These are phyloP conservation scores for Psidium friedrichsthalianum DNA, from an alignment of 345 rosid species.

Conservation along the genomic window DNA sequence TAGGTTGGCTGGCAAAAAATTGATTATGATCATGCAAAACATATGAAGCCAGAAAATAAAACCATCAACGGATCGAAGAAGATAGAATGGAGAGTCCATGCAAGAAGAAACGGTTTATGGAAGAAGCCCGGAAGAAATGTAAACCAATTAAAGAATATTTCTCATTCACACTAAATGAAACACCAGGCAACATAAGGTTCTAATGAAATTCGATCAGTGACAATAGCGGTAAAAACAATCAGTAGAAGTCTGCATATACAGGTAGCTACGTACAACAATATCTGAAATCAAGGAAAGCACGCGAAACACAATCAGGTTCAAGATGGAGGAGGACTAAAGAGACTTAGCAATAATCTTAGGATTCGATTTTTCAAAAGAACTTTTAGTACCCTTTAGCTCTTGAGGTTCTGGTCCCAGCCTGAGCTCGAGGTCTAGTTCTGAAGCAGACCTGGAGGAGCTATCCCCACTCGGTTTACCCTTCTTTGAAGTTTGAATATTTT, in stretches of 20 bases:
- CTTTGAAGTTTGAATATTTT: background rate
- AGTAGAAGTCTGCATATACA: background rate
- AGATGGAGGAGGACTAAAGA: background rate
- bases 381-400: slow-evolving; percentile 16
- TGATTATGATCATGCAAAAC: background rate
- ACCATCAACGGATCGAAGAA: background rate
- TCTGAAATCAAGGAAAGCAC: background rate
- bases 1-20: background rate
- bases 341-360: background rate
- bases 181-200: background rate
- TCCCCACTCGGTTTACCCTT: background rate
- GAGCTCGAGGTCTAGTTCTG: slow-evolving; percentile 41
- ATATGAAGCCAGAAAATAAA: background rate
- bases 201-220: background rate
- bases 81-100: background rate
- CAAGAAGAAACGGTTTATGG: background rate
- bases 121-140: background rate
- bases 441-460: background rate
- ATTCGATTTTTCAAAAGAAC: slow-evolving; percentile 21
- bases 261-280: background rate
- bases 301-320: background rate
- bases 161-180: background rate
- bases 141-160: background rate
- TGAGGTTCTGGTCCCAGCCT: slow-evolving; percentile 40
- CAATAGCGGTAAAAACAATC: background rate